Base-by-base conservation (phyloP, 139 green algal species). In the Zygnema circumcarinatum region DNA sequence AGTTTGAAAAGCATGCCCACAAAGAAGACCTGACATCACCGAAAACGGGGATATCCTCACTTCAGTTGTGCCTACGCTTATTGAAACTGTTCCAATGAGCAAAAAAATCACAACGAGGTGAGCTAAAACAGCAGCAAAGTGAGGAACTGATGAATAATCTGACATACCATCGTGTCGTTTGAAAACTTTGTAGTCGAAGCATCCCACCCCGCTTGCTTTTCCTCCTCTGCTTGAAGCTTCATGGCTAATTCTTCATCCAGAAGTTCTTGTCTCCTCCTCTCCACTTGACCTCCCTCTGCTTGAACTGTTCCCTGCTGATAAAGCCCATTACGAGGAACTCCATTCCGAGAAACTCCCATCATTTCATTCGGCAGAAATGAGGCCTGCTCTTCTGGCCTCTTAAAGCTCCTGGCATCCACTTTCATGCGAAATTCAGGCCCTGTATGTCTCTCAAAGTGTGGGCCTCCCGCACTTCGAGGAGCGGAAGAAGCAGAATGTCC, bases 221-320 rank as follows among this genome's bases (percentile, higher is more conserved):
- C 69, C 69, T 78, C 69, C 16, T 78, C 69, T 41, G 35, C 69
- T 16, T 78, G 69, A 39, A 78, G 69, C 69, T 78, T 78, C 35
- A 39, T 39, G 3, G 69, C 69, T 16, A 78, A 41, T 41, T 78
- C 69, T 16, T 39, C 69, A 20, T 78, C 69, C 16, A 78, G 35
- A 41, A 78, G 7, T 16, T 78, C 69, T 16, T 78, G 69, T 41
- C 7, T 7, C 69, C 69, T 39, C 16, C 16, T 39, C 69, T 78
- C 69, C 36, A 41, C 3, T 78, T 39, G 7, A 78, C 16, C 16
- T 3, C 36, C 11, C 16, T 52, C 7, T 11, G 16, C 35, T 16
- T 78, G 7, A 7, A 16, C 69, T 52, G 69, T 41, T 52, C 69
- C 69, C 16, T 41, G 35, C 35, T 3, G 16, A 7, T 78, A 22